Conservation (phyloP, 352 stramenopile genomes). For the Pythium oligandrum region DNA sequence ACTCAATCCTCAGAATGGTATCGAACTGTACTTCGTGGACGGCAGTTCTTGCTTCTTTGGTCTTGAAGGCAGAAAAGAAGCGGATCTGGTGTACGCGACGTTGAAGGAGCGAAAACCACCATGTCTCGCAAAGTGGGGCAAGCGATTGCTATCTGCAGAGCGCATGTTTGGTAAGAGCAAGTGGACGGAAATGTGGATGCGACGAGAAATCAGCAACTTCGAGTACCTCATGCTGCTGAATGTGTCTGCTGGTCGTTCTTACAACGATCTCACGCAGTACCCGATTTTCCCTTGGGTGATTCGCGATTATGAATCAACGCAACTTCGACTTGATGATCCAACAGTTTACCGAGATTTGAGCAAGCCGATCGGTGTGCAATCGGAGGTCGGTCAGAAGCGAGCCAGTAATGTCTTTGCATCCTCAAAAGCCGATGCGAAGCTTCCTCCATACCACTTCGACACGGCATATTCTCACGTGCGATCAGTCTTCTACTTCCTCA, state of each 20-base stretch:
- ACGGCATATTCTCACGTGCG: slow-evolving; percentile 70
- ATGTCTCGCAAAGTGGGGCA: slow-evolving; percentile 73
- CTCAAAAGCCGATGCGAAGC: slow-evolving; percentile 36
- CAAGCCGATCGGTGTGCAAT: slow-evolving; percentile 95
- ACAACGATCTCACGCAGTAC: slow-evolving; percentile 98
- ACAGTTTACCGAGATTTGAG: slow-evolving; percentile 94
- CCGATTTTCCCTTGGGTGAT: slow-evolving; percentile 98
- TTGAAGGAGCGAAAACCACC: slow-evolving; percentile 76
- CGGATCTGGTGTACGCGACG: slow-evolving; percentile 75
- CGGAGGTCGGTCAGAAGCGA: slow-evolving; percentile 32
- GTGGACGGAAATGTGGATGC: slow-evolving; percentile 84
- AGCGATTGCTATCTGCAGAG: slow-evolving; percentile 63
- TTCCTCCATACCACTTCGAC: slow-evolving; percentile 71
- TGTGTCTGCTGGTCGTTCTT: slow-evolving; percentile 92
- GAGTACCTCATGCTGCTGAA: slow-evolving; percentile 98
- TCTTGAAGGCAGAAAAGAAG: slow-evolving; percentile 56
- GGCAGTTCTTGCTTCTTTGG: slow-evolving; percentile 76
- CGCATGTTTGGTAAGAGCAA: slow-evolving; percentile 77
- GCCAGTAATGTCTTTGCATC: slow-evolving; percentile 41
- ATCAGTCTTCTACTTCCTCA: slow-evolving; percentile 72
- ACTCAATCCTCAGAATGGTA: slow-evolving; percentile 59
- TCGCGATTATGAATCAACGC: slow-evolving; percentile 91
- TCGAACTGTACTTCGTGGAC: slow-evolving; percentile 86
- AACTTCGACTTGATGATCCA: slow-evolving; percentile 92
- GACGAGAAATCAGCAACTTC: slow-evolving; percentile 90